Percentiles rank a stretch among this genome's conserved stretches.
Conservation (phyloP, 1,284 basidiomycete genomes). For the Apiotrichum laibachii region DNA sequence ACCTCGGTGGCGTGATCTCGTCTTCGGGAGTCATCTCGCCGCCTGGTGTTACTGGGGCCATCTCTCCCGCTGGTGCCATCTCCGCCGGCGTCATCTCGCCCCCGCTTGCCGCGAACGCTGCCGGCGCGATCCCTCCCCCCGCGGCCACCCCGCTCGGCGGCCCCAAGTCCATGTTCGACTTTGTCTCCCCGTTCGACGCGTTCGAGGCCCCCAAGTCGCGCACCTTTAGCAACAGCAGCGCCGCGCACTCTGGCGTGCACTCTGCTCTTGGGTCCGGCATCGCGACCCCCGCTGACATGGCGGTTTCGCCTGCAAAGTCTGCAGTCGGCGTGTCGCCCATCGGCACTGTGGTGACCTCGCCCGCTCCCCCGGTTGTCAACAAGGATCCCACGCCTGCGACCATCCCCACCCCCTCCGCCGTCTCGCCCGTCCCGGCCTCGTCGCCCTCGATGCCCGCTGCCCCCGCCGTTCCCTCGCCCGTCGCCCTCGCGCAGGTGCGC, state of each 20-base stretch:
- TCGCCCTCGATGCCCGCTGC: neutral
- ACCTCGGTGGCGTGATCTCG: neutral
- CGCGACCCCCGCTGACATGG: too few species aligned
- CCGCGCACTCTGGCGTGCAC: constrained; percentile 1
- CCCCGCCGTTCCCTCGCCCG: neutral
- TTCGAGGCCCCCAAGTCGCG: constrained; percentile 31
- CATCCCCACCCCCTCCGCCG: neutral
- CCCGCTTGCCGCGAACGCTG: neutral
- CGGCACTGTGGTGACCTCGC: too few species aligned
- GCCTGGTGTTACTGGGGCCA: neutral
- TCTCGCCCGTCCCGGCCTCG: neutral
- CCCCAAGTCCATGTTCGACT: constrained; percentile 41
- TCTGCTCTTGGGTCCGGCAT: neutral
- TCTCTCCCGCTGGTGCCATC: neutral
- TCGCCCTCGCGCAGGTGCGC: constrained; percentile 1
- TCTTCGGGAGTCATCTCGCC: neutral
- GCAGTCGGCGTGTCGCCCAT: too few species aligned
- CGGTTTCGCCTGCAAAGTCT: too few species aligned
- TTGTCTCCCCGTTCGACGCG: constrained; percentile 46
- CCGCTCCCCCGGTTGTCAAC: too few species aligned
- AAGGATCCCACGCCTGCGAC: neutral
- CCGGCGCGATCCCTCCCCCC: neutral
- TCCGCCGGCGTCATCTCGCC: neutral
- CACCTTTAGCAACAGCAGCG: neutral
- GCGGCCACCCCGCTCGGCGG: neutral